phyloP scores from a whole-genome alignment of 169 alveolate genomes.

The Eimeria necatrix region DNA sequence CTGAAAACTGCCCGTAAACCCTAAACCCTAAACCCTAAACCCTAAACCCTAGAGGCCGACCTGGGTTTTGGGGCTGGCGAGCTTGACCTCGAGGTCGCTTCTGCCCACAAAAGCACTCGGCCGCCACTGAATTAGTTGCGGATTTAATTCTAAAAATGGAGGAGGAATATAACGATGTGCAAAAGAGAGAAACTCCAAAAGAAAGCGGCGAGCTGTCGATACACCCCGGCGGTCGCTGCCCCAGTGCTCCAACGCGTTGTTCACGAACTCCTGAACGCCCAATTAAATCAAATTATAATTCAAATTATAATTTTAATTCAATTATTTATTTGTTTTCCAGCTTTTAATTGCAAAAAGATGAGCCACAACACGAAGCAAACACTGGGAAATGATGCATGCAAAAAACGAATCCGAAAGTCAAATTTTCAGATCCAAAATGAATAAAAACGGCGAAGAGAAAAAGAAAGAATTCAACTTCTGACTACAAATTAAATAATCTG shows the following conservation, averaged over 20 bases:
- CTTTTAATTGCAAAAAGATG: background rate
- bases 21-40: background rate
- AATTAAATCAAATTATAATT: background rate
- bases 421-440: background rate
- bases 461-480: no score
- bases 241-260: slow-evolving; percentile 91
- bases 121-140: slow-evolving; percentile 87
- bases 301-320: no score
- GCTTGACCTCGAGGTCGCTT: slow-evolving; percentile 88
- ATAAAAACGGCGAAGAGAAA: background rate
- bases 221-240: slow-evolving; percentile 92
- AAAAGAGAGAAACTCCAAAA: slow-evolving; percentile 89
- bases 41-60: slow-evolving; percentile 26
- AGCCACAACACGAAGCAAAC: background rate
- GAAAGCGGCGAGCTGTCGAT: slow-evolving; percentile 88
- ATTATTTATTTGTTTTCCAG: no score
- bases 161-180: slow-evolving; percentile 90
- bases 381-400: background rate
- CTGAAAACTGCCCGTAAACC: background rate
- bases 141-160: slow-evolving; percentile 84
- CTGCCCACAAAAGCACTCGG: slow-evolving; percentile 89
- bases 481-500: no score
- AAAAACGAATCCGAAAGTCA: no score
- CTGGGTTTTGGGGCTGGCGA: slow-evolving; percentile 82
- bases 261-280: slow-evolving; percentile 81